Evolutionary conservation across 805 yeast genomes (phyloP), one percentile per base, ranked within the genome.

Genomic region (Candida pini): DNA sequence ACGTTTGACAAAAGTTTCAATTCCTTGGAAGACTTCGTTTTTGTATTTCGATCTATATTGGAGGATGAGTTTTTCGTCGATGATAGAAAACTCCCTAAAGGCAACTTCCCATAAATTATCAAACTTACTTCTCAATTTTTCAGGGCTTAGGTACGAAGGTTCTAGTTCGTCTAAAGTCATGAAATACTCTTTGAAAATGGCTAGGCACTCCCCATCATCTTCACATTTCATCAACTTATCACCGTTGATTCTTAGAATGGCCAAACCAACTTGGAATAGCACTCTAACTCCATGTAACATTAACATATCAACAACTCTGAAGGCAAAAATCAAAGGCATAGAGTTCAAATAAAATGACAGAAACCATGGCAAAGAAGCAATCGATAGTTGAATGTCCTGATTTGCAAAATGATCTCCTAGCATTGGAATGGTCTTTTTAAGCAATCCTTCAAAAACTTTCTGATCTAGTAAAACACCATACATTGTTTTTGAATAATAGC

Each of bases 401-500:
- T 72, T 70, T 4, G 66, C 66, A 29, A 92, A 76, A 58, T 92
- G 97, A 9, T 75, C 83, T 82, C 95, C 84, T 33, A 92, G 55
- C 14, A 84, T 54, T 1, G 98, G 98, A 81, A 92, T 77, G 0
- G 92, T 86, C 36, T 81, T 84, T 53, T 82, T 85, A 2, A 92
- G 95, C 35, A 92, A 69, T 0, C 86, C 74, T 59, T 92, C 98
- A 55, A 92, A 85, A 1, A 92, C 98, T 48, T 79, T 76, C 63
- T 92, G 98, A 54, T 92, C 99, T 24, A 92, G 64, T 20, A 92
- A 63, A 1, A 96, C 92, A 18, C 99, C 99, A 52, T 90, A 90
- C 98, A 92, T 92, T 1, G 97, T 90, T 50, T 78, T 86, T 3
- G 97, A 89, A 53, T 92, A 92, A 58, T 92, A 92, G 0, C 98